Percentiles rank a stretch among this genome's conserved stretches.
These are phyloP conservation scores for Lachancea waltii DNA, from an alignment of 805 yeast species.

Conservation along the genomic window DNA sequence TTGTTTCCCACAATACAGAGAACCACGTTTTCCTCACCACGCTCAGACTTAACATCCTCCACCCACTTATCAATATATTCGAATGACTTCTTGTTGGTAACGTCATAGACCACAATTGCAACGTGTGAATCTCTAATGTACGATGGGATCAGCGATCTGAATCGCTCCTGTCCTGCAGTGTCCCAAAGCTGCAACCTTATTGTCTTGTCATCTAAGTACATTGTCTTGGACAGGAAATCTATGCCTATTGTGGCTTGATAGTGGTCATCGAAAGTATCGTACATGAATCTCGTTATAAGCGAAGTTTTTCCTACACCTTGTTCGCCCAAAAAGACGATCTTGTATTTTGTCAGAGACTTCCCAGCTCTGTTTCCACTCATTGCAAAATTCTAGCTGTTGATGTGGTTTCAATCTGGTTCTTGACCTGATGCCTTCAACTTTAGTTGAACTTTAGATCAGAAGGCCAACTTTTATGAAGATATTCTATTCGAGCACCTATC, in stretches of 20 bases:
- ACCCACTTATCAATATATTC: constrained; percentile 85
- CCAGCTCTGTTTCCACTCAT: constrained; percentile 19
- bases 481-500: too few relatives aligned
- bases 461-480: too few relatives aligned
- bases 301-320: constrained; percentile 96
- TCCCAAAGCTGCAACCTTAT: constrained; percentile 95
- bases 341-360: constrained; percentile 50
- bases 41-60: constrained; percentile 87
- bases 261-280: constrained; percentile 93
- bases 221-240: constrained; percentile 88
- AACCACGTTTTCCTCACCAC: constrained; percentile 81
- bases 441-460: too few relatives aligned
- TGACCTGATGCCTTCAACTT: too few relatives aligned
- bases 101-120: constrained; percentile 95
- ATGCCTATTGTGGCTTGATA: constrained; percentile 95
- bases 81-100: constrained; percentile 79
- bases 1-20: constrained; percentile 91
- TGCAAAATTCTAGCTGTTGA: neutral
- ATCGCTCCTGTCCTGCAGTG: constrained; percentile 95
- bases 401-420: too few relatives aligned
- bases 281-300: constrained; percentile 94
- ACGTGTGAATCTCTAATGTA: constrained; percentile 94
- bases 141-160: constrained; percentile 89
- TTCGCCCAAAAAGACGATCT: constrained; percentile 95
- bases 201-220: constrained; percentile 94